Evolutionary conservation across 108 stramenopile genomes (phyloP), one percentile per base, ranked within the genome.

Genomic region (Seminavis robusta): DNA sequence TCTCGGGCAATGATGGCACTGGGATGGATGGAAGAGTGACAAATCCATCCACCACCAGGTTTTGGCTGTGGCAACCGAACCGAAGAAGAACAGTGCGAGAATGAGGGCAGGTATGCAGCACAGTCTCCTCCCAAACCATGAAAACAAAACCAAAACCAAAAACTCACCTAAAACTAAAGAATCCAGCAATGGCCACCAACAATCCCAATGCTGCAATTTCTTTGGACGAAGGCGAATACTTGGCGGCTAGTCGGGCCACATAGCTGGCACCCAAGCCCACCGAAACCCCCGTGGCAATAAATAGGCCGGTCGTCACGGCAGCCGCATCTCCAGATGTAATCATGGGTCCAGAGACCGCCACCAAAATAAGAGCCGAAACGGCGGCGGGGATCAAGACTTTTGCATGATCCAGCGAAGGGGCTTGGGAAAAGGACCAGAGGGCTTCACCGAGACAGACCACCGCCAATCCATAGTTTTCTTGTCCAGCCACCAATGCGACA

Each of bases 401-500:
- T 54, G 77, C 84, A 62, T 90, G 71, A n/a, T 73, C 77, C 8
- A 88, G 33, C 6, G 69, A 65, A 0, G 88, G 92, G 19, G 86
- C 75, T 52, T 88, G 77, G 1, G 54, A 34, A 57, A 94, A 94
- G 41, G 88, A 86, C 81, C 84, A 94, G 3, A 90, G 6, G 6
- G 82, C 88, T 69, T 94, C 92, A 8, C 84, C 84, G 10, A 94
- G 42, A 2, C 68, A 72, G 0, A 94, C 92, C 31, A 86, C 49
- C 17, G 84, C 92, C 23, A 94, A 54, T 3, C 92, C 92, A 50
- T 87, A 86, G 46, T 79, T 94, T 67, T 94, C 92, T 63, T 94
- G 92, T 21, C 92, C 88, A 16, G 74, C 70, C 2, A 90, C 92
- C n/a, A 94, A 69, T 4, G 74, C 81, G 23, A 90, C 71, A 7